phyloP scores from a whole-genome alignment of 164 flowering plant species.

The Umbellularia californica region DNA sequence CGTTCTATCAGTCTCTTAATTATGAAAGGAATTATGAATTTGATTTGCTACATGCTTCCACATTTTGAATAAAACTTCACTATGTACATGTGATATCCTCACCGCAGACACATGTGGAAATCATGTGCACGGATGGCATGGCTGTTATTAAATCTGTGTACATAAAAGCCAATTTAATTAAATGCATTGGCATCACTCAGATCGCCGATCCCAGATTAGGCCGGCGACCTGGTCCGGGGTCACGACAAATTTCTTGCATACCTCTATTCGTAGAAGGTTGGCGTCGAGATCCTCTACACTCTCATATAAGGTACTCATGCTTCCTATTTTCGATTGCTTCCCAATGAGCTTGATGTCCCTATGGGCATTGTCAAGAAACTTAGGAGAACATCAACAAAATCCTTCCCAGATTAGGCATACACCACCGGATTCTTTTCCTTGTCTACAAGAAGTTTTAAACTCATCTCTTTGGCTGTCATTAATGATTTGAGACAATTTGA shows the following conservation, averaged over 20 bases:
- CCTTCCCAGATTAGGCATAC: constrained; percentile 3
- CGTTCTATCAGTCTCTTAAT: too few species aligned
- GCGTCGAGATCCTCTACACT: constrained; percentile 5
- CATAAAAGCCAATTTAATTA: too few species aligned
- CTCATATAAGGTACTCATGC: constrained; percentile 6
- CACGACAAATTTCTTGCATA: constrained; percentile 12
- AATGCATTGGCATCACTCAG: too few species aligned
- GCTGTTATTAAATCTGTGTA: too few species aligned
- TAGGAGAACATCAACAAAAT: constrained; percentile 15
- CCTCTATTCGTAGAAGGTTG: neutral
- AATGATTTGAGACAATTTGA: neutral
- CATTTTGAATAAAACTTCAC: too few species aligned
- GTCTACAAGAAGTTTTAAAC: constrained; percentile 16
- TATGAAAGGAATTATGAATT: too few species aligned
- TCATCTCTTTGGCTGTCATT: neutral
- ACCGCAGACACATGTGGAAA: too few species aligned
- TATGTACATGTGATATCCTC: too few species aligned
- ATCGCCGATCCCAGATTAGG: too few species aligned
- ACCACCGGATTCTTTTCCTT: constrained; percentile 6
- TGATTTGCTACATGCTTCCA: too few species aligned
- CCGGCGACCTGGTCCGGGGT: too few species aligned
- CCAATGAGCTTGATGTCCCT: neutral
- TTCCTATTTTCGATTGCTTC: neutral
- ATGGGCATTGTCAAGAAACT: constrained; percentile 12
- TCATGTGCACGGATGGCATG: too few species aligned